phyloP scores from a whole-genome alignment of 2,329 filamentous ascomycete genomes.

The Ceratocystis papillata region DNA sequence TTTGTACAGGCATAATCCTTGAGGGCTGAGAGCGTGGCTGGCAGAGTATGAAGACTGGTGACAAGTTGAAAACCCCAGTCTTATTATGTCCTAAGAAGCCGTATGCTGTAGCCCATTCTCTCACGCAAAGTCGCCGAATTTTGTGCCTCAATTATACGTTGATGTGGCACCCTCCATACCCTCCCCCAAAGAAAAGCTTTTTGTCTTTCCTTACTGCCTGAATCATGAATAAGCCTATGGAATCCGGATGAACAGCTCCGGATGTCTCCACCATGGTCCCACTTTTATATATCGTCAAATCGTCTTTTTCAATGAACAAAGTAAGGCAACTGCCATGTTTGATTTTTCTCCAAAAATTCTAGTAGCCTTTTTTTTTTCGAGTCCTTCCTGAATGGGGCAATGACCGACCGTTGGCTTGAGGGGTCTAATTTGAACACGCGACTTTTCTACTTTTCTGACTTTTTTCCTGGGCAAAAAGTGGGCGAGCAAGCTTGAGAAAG shows the following conservation, averaged over 20 bases:
- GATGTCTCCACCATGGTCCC: background rate
- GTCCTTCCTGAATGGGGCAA: background rate
- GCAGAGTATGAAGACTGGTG: too few relatives aligned
- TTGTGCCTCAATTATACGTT: background rate
- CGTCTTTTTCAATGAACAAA: background rate
- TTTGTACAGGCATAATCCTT: background rate
- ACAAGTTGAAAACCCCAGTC: background rate
- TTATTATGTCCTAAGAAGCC: too few relatives aligned
- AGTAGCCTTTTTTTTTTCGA: background rate
- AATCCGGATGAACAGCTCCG: slow-evolving; percentile 3
- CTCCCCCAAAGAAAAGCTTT: background rate
- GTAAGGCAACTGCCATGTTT: background rate
- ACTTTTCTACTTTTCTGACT: too few relatives aligned
- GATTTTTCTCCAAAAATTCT: slow-evolving; percentile 10
- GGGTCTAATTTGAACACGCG: slow-evolving; percentile 4
- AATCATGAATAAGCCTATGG: background rate
- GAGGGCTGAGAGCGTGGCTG: background rate
- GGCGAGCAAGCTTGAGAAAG: background rate
- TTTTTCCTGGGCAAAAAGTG: too few relatives aligned
- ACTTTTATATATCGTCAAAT: background rate
- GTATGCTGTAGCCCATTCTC: too few relatives aligned
- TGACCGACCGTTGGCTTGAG: background rate
- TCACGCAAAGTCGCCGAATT: background rate
- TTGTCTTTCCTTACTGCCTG: background rate
- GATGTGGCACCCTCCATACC: background rate